phyloP scores from a whole-genome alignment of 768 basidiomycete genomes.

The Sporobolomyces roseus region DNA sequence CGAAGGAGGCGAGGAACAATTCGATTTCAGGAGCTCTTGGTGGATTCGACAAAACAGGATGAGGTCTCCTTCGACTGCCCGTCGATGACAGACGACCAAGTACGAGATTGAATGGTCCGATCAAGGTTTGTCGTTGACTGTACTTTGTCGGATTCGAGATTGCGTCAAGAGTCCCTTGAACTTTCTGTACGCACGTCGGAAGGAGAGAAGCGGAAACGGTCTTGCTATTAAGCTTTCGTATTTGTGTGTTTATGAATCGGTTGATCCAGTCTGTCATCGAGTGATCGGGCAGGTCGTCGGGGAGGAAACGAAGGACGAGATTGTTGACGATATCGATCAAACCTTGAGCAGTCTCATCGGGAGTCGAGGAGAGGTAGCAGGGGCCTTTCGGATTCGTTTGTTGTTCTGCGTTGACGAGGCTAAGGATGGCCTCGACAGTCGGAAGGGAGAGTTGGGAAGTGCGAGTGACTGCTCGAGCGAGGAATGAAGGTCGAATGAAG shows the following conservation, averaged over 20 bases:
- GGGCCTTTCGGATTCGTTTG: neutral
- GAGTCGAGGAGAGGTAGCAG: neutral
- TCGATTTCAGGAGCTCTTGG: slow-evolving; percentile 2
- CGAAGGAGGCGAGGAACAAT: slow-evolving; percentile 1
- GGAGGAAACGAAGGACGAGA: neutral
- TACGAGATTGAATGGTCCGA: neutral
- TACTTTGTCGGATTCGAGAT: neutral
- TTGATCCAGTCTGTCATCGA: neutral
- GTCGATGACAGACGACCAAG: neutral
- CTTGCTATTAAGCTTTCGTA: neutral
- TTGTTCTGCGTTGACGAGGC: neutral
- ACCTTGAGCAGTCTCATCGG: neutral
- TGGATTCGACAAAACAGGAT: neutral
- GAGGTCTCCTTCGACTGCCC: neutral
- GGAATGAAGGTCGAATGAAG: neutral
- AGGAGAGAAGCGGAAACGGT: neutral
- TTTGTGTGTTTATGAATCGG: neutral
- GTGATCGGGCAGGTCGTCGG: neutral
- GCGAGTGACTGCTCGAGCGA: neutral
- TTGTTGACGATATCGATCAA: neutral
- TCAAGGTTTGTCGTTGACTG: neutral
- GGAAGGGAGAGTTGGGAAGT: neutral
- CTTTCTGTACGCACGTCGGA: neutral
- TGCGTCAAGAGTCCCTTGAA: neutral
- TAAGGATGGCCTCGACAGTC: neutral